Conservation (phyloP, 2,329 filamentous ascomycete species). For the Hypoxylon sp. region DNA sequence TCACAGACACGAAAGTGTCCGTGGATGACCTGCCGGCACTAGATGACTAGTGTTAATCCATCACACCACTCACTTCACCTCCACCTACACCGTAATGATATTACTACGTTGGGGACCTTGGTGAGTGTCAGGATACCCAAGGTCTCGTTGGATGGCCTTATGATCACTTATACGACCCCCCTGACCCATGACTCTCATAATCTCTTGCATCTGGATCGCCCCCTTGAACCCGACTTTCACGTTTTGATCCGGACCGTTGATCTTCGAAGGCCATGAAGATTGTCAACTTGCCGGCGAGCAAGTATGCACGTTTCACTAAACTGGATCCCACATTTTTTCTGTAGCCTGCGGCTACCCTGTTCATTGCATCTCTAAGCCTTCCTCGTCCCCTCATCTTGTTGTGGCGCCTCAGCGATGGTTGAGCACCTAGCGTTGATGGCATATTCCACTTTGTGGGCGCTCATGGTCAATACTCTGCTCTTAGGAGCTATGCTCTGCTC, state of each 20-base stretch:
- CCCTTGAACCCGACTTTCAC: slow-evolving; percentile 13
- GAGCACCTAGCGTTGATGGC: slow-evolving; percentile 44
- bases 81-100: slow-evolving; percentile 43
- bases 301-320: slow-evolving; percentile 20
- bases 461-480: slow-evolving; percentile 10
- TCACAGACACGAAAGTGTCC: slow-evolving; percentile 65
- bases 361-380: slow-evolving; percentile 45
- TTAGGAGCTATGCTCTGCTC: slow-evolving; percentile 16
- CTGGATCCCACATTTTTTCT: slow-evolving; percentile 20
- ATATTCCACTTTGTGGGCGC: slow-evolving; percentile 37
- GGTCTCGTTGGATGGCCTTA: slow-evolving; percentile 52
- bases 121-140: slow-evolving; percentile 52
- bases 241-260: slow-evolving; percentile 37
- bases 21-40: slow-evolving; percentile 64
- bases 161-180: slow-evolving; percentile 50
- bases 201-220: slow-evolving; percentile 37
- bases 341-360: slow-evolving; percentile 43
- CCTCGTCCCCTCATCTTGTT: slow-evolving; percentile 10
- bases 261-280: slow-evolving; percentile 22
- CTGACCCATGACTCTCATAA: slow-evolving; percentile 45
- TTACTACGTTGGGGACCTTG: slow-evolving; percentile 46
- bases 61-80: slow-evolving; percentile 14
- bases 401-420: slow-evolving; percentile 38
- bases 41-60: slow-evolving; percentile 28
- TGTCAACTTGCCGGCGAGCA: slow-evolving; percentile 24